Base-by-base conservation (phyloP, 139 green algal species). In the Dunaliella primolecta region DNA sequence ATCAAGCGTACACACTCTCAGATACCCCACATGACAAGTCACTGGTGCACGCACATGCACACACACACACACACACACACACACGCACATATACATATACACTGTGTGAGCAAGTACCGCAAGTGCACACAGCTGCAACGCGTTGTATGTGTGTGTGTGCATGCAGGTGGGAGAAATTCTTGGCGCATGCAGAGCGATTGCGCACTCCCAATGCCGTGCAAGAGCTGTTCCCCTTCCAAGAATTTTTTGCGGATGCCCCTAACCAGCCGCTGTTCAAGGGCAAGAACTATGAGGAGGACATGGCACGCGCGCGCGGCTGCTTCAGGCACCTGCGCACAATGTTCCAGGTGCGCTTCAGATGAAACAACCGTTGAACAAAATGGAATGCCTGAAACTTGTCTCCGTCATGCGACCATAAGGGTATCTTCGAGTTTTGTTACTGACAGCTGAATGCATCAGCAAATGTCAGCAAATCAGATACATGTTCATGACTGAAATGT, bases 141-240 rank as follows among this genome's bases (percentile, higher is more conserved):
- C 23, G 75, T 72, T 3, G 72, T 27, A 78, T 31, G 72, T 3
- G 25, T 15, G 3, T 78, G 72, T 3, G 3, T 3, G 80, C 11
- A 29, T 80, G 3, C 81, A 88, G 89, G 75, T 98, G 94, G 92
- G 95, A 96, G 88, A 93, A 93, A 85, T 97, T 95, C 85, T 36
- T 64, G 33, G 85, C 88, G 0, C 79, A 89, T 23, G 87, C 87
- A 31, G 82, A 85, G 34, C 37, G 80, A 29, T 77, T 74, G 29
- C 80, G 80, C n/a, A 78, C 31, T 7, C 11, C 91, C 0, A 81
- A n/a, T 0, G 86, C 91, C 24, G 91, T 98, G n/a, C 82, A 86
- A n/a, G 88, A 93, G 27, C 84, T 92, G 27, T 99, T 99, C 90
- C 96, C 96, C 21, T 99, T 99, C 89, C 93, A 89, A 33, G 91